Evolutionary conservation across 306 rosid genomes (phyloP).

Genomic region (Clitoria ternatea): DNA sequence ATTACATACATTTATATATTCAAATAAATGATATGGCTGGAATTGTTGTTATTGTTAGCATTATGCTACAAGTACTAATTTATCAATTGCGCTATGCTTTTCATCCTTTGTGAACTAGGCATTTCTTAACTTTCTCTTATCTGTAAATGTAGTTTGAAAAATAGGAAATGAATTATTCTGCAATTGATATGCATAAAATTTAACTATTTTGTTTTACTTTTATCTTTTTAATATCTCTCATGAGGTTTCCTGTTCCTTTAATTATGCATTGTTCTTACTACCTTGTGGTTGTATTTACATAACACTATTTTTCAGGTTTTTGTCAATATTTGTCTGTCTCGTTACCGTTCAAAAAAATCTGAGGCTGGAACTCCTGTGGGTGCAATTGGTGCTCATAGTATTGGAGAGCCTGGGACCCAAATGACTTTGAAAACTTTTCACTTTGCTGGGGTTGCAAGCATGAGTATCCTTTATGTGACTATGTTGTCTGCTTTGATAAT

Average conservation of each 20-base stretch:
- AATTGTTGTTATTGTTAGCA: neutral
- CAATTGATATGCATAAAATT: neutral
- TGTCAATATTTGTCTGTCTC: conserved; percentile 71
- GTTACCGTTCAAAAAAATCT: conserved; percentile 63
- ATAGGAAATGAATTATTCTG: neutral
- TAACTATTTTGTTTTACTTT: neutral
- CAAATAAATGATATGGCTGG: neutral
- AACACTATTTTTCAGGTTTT: conserved; percentile 55
- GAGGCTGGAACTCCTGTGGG: conserved; percentile 96
- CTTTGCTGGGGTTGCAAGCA: conserved; percentile 99
- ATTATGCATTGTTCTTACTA: neutral
- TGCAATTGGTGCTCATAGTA: conserved; percentile 97
- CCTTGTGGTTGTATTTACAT: neutral
- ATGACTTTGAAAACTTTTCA: conserved; percentile 96
- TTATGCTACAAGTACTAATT: neutral
- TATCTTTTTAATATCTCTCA: neutral
- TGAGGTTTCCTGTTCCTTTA: neutral
- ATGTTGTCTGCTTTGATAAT: neutral
- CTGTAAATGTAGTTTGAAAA: neutral
- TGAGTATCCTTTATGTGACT: conserved; percentile 79
- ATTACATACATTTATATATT: too few species aligned
- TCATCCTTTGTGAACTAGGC: too few species aligned
- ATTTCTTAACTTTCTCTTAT: too few species aligned
- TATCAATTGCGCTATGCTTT: neutral
- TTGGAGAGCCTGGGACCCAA: conserved; percentile 99